phyloP scores from a whole-genome alignment of 2,329 filamentous ascomycete genomes.

The Basipetospora sp. region DNA sequence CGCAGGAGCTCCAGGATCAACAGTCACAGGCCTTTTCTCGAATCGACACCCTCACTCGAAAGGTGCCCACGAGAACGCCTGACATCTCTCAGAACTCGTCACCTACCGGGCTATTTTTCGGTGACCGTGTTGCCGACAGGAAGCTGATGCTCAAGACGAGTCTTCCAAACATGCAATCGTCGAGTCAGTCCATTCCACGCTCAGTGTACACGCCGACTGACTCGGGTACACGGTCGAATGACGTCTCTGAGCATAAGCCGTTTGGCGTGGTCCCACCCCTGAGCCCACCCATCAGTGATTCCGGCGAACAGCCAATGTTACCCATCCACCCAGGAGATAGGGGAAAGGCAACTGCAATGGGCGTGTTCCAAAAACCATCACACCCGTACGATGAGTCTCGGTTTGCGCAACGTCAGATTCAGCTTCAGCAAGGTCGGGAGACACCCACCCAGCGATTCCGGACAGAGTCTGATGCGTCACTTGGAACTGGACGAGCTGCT shows the following conservation, averaged over 20 bases:
- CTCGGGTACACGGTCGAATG: conserved; percentile 11
- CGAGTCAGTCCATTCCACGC: conserved; percentile 5
- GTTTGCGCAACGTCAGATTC: conserved; percentile 67
- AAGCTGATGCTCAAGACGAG: conserved; percentile 42
- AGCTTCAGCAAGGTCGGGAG: conserved; percentile 62
- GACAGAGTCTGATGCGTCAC: conserved; percentile 30
- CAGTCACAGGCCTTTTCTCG: conserved; percentile 63
- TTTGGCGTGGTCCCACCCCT: conserved; percentile 24
- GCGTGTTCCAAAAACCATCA: conserved; percentile 51
- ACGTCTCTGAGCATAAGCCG: conserved; percentile 14
- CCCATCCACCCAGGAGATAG: conserved; percentile 60
- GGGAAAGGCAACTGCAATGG: conserved; percentile 63
- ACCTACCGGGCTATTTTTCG: conserved; percentile 26
- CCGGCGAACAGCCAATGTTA: conserved; percentile 50
- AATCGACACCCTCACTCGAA: conserved; percentile 62
- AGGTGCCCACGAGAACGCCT: conserved; percentile 36
- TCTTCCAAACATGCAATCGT: conserved; percentile 44
- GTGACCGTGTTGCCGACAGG: conserved; percentile 32
- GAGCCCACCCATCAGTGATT: conserved; percentile 52
- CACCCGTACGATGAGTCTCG: conserved; percentile 72
- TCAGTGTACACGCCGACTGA: conserved; percentile 5
- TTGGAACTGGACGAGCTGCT: conserved; percentile 26
- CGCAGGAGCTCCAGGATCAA: conserved; percentile 66
- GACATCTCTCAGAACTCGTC: conserved; percentile 31
- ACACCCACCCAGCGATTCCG: conserved; percentile 36